Evolutionary conservation across 441 rosid genomes (phyloP), one percentile per base, ranked within the genome.

Genomic region (Pelargonium fulgidum): DNA sequence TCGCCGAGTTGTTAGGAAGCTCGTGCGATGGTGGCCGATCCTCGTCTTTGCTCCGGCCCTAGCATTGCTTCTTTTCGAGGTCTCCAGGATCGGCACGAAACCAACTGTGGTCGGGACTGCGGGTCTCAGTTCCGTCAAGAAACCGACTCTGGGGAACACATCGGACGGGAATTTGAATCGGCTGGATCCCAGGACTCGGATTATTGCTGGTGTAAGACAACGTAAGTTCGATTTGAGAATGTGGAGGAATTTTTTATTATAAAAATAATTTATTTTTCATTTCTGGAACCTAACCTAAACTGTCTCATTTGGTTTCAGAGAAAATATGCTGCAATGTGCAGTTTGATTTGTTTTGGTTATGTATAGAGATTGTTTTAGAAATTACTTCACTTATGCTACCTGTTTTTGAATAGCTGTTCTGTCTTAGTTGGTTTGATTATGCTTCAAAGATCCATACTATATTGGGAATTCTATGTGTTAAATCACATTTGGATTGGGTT

Each of bases 31-130:
- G 78, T 92, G 99, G 99, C 76, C 75, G 62, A 12, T 86, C 62
- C 65, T 90, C 48, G 71, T 94, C 68, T 77, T 90, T 66, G 76
- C 87, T 22, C 85, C 83, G 0, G 93, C 90, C 0, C 82, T 81
- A 47, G 87, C 78, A 2, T 76, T 94, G 72, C 87, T 94, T 10
- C 39, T 87, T 33, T 90, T 84, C 26, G 94, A 92, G 84, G 90
- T 89, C 50, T 82, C 87, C 0, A 85, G 90, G 69, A 84, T 94
- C 68, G 86, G 87, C 70, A 81, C 62, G 19, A 81, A 74, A 44
- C 77, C 89, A 3, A 74, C 70, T 64, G 33, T 19, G 9, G 61
- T 7, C 56, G 65, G 39, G 14, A 67, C 68, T 48, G 56, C 29
- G 22, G 76, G 42, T 50, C 29, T 39, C 24, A 19, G 58, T 19